Conservation (phyloP, 140 eudicot genomes). For the Cichorium intybus region DNA sequence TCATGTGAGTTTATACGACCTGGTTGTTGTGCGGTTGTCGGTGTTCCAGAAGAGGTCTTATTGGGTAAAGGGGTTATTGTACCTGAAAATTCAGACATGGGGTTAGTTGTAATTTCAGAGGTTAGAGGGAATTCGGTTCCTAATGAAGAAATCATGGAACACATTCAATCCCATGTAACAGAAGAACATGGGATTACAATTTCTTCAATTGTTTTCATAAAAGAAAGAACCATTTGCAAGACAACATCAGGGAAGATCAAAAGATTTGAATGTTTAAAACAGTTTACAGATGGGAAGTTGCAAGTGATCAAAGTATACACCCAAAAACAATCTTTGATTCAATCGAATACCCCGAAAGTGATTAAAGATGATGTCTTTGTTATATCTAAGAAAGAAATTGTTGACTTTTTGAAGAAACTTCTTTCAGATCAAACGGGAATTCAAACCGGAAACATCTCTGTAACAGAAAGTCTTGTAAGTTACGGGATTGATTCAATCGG, state of each 20-base stretch:
- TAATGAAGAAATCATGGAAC: slow-evolving; percentile 18
- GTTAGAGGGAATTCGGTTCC: slow-evolving; percentile 30
- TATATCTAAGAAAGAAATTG: slow-evolving; percentile 37
- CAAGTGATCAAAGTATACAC: slow-evolving; percentile 18
- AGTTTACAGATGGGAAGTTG: slow-evolving; percentile 37
- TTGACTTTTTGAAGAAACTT: slow-evolving; percentile 34
- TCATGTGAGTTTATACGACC: slow-evolving; percentile 41
- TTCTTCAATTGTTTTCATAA: slow-evolving; percentile 35
- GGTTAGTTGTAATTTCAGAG: slow-evolving; percentile 48
- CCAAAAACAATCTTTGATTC: slow-evolving; percentile 2
- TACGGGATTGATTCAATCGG: slow-evolving; percentile 54
- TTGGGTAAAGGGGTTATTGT: slow-evolving; percentile 25
- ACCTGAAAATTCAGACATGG: slow-evolving; percentile 31
- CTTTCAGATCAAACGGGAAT: slow-evolving; percentile 42
- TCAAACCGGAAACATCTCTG: slow-evolving; percentile 32
- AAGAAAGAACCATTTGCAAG: slow-evolving; percentile 41
- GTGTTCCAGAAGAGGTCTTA: slow-evolving; percentile 44
- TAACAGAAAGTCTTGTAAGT: slow-evolving; percentile 32
- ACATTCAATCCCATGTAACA: slow-evolving; percentile 23
- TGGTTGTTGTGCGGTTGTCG: slow-evolving; percentile 50
- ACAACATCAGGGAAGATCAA: slow-evolving; percentile 52
- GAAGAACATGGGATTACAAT: slow-evolving; percentile 50
- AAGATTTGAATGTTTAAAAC: slow-evolving; percentile 42
- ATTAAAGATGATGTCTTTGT: neutral
- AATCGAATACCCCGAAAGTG: neutral